A percentile compares a stretch with the other conserved stretches of the same genome.
Conservation (phyloP, 2,329 filamentous ascomycete species). For the Exophiala lecanii-corni region DNA sequence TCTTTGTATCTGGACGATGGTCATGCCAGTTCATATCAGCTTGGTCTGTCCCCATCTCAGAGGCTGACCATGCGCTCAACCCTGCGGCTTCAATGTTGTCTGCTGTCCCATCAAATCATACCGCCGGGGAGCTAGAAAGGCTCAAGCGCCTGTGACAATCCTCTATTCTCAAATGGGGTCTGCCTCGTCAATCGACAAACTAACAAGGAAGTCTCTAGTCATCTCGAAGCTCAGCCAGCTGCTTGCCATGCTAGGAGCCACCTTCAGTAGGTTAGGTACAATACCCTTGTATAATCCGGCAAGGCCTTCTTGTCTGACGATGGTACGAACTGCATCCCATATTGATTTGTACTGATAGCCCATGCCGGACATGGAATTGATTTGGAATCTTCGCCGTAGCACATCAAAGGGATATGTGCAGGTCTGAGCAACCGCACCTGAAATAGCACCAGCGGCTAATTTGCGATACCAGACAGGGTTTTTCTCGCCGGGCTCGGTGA, state of each 20-base stretch:
- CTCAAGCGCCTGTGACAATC: too few species aligned
- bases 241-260: constrained; percentile 96
- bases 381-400: constrained; percentile 87
- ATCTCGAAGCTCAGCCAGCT: constrained; percentile 98
- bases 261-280: constrained; percentile 89
- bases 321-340: constrained; percentile 74
- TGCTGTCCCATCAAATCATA: too few species aligned
- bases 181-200: constrained; percentile 16
- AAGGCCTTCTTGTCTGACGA: constrained; percentile 77
- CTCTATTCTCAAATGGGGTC: constrained; percentile 25
- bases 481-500: constrained; percentile 83
- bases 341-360: constrained; percentile 92
- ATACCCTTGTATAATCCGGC: constrained; percentile 93
- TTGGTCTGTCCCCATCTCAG: too few species aligned
- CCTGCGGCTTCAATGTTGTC: too few species aligned
- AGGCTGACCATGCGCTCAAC: too few species aligned
- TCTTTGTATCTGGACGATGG: too few species aligned
- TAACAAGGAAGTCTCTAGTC: constrained; percentile 77
- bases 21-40: too few species aligned
- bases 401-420: constrained; percentile 99
- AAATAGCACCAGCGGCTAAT: constrained; percentile 82
- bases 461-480: constrained; percentile 78
- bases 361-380: constrained; percentile 99
- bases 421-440: constrained; percentile 93
- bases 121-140: too few species aligned